Percentiles rank a stretch among this genome's conserved stretches.
phyloP scores from a whole-genome alignment of 1,139 yeast species.

The Ogataea hybrid region DNA sequence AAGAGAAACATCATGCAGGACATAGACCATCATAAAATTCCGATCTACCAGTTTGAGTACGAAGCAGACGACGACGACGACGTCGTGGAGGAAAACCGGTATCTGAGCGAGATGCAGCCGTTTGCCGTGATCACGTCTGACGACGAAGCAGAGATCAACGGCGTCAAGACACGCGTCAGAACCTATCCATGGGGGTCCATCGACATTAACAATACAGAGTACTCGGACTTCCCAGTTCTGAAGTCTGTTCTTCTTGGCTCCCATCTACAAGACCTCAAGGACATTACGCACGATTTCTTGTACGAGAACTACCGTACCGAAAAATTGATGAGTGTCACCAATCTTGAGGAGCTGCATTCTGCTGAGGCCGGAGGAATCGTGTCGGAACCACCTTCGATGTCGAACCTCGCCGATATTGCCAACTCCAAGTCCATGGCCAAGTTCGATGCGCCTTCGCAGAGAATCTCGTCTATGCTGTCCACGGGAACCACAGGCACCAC shows the following conservation, averaged over 20 bases:
- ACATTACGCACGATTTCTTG: conserved; percentile 61
- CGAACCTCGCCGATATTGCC: conserved; percentile 62
- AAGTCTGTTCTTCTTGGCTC: conserved; percentile 70
- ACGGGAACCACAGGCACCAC: conserved; percentile 9
- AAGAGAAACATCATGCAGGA: conserved; percentile 45
- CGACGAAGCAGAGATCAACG: conserved; percentile 39
- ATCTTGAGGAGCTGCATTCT: conserved; percentile 25
- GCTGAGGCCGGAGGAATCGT: conserved; percentile 16
- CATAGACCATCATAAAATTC: conserved; percentile 43
- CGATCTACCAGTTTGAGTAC: conserved; percentile 48
- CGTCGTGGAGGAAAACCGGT: conserved; percentile 31
- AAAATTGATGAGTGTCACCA: conserved; percentile 40
- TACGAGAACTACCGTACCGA: conserved; percentile 76
- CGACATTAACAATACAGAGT: conserved; percentile 44
- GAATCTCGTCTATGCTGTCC: conserved; percentile 8
- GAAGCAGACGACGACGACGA: conserved; percentile 35
- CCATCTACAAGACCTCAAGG: conserved; percentile 76
- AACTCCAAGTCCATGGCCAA: conserved; percentile 32
- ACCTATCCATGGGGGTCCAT: conserved; percentile 46
- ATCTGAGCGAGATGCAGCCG: conserved; percentile 41
- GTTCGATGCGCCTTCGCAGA: conserved; percentile 20
- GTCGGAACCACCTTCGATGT: conserved; percentile 50
- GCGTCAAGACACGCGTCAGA: conserved; percentile 36
- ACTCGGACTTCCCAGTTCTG: conserved; percentile 63
- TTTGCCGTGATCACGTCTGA: conserved; percentile 51